Percentiles rank a stretch among this genome's conserved stretches.
Conservation (phyloP, 2,329 filamentous ascomycete genomes). For the Reticulascus tulasneorum region DNA sequence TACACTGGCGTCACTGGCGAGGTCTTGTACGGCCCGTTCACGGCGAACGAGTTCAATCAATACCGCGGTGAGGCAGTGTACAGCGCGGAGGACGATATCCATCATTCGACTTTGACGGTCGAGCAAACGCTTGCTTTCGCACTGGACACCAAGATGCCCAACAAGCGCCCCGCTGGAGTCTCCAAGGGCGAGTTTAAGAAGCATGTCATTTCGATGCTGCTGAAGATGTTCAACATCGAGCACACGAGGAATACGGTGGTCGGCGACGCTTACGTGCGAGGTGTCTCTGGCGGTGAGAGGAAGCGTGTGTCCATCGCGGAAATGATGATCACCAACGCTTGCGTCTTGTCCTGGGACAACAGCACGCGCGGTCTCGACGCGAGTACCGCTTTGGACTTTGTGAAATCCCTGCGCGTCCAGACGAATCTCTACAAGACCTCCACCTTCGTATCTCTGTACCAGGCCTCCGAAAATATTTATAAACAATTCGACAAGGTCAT, state of each 20-base stretch:
- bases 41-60: slow-evolving; percentile 64
- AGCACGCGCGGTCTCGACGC: slow-evolving; percentile 66
- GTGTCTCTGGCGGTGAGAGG: slow-evolving; percentile 74
- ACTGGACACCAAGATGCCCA: slow-evolving; percentile 77
- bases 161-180: slow-evolving; percentile 71
- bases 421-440: slow-evolving; percentile 81
- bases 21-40: slow-evolving; percentile 72
- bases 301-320: slow-evolving; percentile 81
- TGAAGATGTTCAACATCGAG: slow-evolving; percentile 93
- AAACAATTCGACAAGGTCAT: slow-evolving; percentile 78
- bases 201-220: slow-evolving; percentile 66
- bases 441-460: slow-evolving; percentile 83
- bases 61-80: slow-evolving; percentile 83
- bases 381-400: slow-evolving; percentile 63
- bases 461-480: slow-evolving; percentile 80
- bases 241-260: slow-evolving; percentile 83
- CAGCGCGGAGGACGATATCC: slow-evolving; percentile 81
- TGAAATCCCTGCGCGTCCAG: slow-evolving; percentile 69
- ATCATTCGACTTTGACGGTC: slow-evolving; percentile 81
- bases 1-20: slow-evolving; percentile 60
- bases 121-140: slow-evolving; percentile 85
- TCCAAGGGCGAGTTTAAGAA: slow-evolving; percentile 72
- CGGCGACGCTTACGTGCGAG: slow-evolving; percentile 75
- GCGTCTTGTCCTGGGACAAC: slow-evolving; percentile 73
- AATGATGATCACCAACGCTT: slow-evolving; percentile 72